phyloP scores from a whole-genome alignment of 306 rosid genomes.

The Trichosanthes cucumerina region DNA sequence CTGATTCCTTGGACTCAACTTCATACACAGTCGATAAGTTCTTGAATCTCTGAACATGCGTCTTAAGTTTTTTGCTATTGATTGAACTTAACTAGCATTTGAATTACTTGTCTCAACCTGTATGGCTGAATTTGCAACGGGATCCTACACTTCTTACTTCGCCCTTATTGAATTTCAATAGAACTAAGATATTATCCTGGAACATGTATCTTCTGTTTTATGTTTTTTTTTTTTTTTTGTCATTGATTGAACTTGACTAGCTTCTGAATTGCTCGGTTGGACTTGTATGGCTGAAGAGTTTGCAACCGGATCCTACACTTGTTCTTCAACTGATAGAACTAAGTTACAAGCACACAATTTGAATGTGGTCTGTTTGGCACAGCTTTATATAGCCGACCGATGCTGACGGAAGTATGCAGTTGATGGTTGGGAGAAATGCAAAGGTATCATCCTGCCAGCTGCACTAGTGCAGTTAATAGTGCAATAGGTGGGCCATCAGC shows the following conservation, averaged over 20 bases:
- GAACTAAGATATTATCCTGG: neutral
- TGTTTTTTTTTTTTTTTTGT: neutral
- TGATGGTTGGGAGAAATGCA: slow-evolving; percentile 83
- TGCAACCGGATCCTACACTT: neutral
- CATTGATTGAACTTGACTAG: neutral
- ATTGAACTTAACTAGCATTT: neutral
- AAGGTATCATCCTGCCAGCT: slow-evolving; percentile 73
- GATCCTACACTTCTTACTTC: neutral
- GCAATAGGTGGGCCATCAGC: slow-evolving; percentile 62
- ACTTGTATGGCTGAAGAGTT: neutral
- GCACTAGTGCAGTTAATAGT: slow-evolving; percentile 90
- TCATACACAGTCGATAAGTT: neutral
- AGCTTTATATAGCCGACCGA: slow-evolving; percentile 38
- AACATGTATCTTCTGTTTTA: neutral
- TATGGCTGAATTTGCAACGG: neutral
- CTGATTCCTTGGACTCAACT: neutral
- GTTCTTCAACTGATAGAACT: neutral
- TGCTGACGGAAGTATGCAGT: slow-evolving; percentile 87
- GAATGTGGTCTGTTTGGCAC: slow-evolving; percentile 33
- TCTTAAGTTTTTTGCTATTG: neutral
- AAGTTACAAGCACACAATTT: slow-evolving; percentile 12
- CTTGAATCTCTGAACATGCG: neutral
- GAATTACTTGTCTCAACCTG: neutral
- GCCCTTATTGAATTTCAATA: neutral
- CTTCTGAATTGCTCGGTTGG: neutral